Evolutionary conservation across 169 alveolate genomes (phyloP).

Genomic region (Theileria orientalis): DNA sequence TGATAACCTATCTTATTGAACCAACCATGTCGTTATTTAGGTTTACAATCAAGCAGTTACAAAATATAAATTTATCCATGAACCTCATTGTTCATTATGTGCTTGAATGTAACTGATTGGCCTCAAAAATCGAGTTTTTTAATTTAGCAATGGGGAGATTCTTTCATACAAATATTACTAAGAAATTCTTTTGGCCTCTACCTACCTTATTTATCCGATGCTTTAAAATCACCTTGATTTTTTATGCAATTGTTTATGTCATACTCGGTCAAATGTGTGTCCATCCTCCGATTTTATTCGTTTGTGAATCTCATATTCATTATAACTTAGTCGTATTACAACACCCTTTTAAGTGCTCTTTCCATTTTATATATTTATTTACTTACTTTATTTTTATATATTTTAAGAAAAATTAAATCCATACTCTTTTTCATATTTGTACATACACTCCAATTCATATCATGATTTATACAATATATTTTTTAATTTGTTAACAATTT

Average conservation of each 20-base stretch:
- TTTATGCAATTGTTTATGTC: neutral
- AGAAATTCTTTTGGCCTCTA: neutral
- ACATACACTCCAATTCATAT: neutral
- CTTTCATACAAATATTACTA: neutral
- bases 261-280: neutral
- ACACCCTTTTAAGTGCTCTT: neutral
- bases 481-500: too few relatives aligned
- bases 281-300: neutral
- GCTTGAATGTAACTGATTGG: neutral
- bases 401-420: neutral
- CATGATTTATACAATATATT: too few relatives aligned
- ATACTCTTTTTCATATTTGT: neutral
- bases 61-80: neutral
- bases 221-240: neutral
- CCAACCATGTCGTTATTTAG: neutral
- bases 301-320: neutral
- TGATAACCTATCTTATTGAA: neutral
- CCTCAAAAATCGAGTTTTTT: neutral
- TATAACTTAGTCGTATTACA: neutral
- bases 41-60: neutral
- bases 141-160: neutral
- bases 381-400: too few relatives aligned
- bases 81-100: neutral
- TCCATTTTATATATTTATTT: neutral
- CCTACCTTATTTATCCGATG: neutral